Evolutionary conservation across 345 rosid genomes (phyloP).

Genomic region (Boechera divaricarpa): DNA sequence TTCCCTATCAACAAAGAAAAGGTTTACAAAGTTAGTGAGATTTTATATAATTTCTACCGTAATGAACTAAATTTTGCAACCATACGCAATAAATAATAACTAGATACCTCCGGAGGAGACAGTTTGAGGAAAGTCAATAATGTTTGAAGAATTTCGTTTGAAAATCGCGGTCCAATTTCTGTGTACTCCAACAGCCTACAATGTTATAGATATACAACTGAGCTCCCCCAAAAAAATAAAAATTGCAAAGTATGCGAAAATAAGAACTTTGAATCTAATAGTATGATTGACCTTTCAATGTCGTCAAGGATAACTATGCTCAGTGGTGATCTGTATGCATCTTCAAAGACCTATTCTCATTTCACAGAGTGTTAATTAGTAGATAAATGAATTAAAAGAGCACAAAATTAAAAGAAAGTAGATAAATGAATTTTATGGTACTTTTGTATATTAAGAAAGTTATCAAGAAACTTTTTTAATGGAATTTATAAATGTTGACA

Average conservation of each 20-base stretch:
- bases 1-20: slow-evolving; percentile 54
- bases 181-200: slow-evolving; percentile 82
- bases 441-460: too few species aligned
- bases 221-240: neutral
- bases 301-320: slow-evolving; percentile 89
- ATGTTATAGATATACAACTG: slow-evolving; percentile 19
- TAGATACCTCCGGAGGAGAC: slow-evolving; percentile 62
- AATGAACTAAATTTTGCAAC: too few species aligned
- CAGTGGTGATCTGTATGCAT: slow-evolving; percentile 87
- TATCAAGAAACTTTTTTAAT: too few species aligned
- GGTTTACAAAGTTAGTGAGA: neutral
- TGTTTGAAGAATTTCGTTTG: slow-evolving; percentile 74
- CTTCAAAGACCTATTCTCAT: slow-evolving; percentile 75
- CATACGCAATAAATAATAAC: too few species aligned
- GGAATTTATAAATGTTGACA: too few species aligned
- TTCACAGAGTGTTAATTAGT: neutral
- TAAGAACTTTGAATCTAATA: neutral
- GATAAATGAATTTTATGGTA: too few species aligned
- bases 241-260: slow-evolving; percentile 15
- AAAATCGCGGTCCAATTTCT: slow-evolving; percentile 86
- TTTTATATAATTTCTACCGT: neutral
- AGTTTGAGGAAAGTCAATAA: slow-evolving; percentile 64
- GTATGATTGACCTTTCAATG: slow-evolving; percentile 66
- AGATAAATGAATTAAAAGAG: neutral
- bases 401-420: too few species aligned